phyloP scores from a whole-genome alignment of 208 protist genomes.

The Novymonas esmeraldas region DNA sequence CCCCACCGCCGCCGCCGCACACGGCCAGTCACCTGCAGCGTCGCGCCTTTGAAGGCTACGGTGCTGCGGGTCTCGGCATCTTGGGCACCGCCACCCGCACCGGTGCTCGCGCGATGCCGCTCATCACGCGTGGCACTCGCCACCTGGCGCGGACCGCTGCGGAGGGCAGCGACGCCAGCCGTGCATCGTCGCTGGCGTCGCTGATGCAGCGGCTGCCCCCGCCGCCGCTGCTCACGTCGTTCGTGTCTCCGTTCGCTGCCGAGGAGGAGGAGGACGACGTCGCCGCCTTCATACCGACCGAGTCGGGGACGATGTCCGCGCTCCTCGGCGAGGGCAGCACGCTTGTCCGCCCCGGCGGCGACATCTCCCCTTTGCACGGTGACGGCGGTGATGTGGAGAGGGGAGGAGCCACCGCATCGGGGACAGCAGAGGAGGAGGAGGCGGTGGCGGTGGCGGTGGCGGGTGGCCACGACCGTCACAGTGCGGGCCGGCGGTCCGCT shows the following conservation, averaged over 20 bases:
- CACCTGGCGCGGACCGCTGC: neutral
- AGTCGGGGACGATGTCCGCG: slow-evolving; percentile 8
- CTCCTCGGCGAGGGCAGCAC: slow-evolving; percentile 4
- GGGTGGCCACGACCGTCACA: neutral
- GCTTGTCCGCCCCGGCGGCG: slow-evolving; percentile 23
- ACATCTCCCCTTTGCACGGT: neutral
- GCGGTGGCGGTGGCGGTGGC: neutral
- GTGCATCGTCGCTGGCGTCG: no score
- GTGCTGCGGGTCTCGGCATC: neutral
- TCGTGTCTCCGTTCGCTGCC: slow-evolving; percentile 3
- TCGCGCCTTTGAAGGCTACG: neutral
- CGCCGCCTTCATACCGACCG: slow-evolving; percentile 6
- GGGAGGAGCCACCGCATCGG: neutral
- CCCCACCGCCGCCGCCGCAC: neutral
- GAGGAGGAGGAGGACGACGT: slow-evolving; percentile 16
- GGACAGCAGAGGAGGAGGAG: neutral
- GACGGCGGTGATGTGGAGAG: neutral
- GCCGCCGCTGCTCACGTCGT: neutral
- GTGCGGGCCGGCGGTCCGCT: neutral
- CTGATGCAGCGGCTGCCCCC: no score
- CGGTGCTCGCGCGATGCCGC: neutral
- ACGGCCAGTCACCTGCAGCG: neutral
- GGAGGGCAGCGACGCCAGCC: neutral
- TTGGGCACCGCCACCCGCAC: neutral
- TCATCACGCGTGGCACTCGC: neutral